Base-by-base conservation (phyloP, 2,329 filamentous ascomycete species). In the Lecanosticta acicola region DNA sequence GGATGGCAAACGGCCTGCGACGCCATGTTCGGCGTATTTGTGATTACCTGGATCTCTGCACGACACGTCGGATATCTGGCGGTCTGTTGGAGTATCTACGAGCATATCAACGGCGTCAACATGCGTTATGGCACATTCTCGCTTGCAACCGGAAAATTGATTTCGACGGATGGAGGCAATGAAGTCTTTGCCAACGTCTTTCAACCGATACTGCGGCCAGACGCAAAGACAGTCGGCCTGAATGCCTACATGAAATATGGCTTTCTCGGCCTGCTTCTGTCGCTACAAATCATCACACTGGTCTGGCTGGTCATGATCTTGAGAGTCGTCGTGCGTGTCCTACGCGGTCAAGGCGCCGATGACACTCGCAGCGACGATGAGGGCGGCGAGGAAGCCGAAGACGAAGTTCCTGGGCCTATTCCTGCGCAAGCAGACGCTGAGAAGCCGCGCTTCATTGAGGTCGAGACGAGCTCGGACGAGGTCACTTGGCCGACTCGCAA, bases 251-350 rank as follows among this genome's bases (percentile, higher is more conserved):
- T 96, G 59, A 83, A 84, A 59, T 85, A 80, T 76, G 74, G 76
- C 10, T 97, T 97, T 71, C 72, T 97, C 13, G 74, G 76, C 8
- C 76, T 87, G 32, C 79, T 98, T 2, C 72, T 94, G 10, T 77
- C 83, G 32, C 75, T 98, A 17, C 89, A 97, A 67, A 72, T 76
- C 17, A 77, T 98, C 43, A 89, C 86, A 24, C 71, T 94, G 29
- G 76, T 86, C 51, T 97, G 93, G 93, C 94, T 97, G 62, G 76
- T 74, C 51, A 85, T 95, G 81, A 95, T 97, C 56, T 68, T 90
- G 32, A 80, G 82, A 46, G 86, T 98, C 2, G 89, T 89, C 17
- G 76, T 85, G 51, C 83, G 84, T 50, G 89, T 97, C 4, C 64
- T 97, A 29, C 78, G 76, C 41, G 90, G 91, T 24, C 79, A 76